Evolutionary conservation across 768 basidiomycete species (phyloP).

Genomic region (Atractiella rhizophila): DNA sequence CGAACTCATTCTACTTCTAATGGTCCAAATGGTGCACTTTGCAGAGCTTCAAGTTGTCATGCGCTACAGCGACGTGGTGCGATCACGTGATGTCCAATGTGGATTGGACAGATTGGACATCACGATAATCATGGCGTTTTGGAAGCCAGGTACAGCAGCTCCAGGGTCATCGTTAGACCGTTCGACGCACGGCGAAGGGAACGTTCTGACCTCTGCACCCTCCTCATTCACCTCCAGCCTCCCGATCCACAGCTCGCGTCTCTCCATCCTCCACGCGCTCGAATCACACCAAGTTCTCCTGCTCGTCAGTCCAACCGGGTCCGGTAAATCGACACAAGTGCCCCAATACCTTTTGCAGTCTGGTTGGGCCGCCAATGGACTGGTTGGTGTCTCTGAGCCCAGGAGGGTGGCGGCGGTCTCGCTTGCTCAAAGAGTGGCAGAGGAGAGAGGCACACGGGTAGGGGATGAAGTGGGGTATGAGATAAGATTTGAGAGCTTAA

Average conservation of each 20-base stretch:
- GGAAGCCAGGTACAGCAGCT: slow-evolving; percentile 58
- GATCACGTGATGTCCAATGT: too few relatives aligned
- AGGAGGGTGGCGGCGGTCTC: slow-evolving; percentile 83
- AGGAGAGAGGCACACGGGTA: slow-evolving; percentile 66
- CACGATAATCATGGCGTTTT: too few relatives aligned
- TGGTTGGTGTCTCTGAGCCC: slow-evolving; percentile 76
- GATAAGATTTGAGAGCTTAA: slow-evolving; percentile 85
- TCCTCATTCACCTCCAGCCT: slow-evolving; percentile 31
- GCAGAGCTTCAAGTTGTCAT: too few relatives aligned
- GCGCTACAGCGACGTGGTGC: too few relatives aligned
- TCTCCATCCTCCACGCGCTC: slow-evolving; percentile 70
- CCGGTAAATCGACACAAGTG: slow-evolving; percentile 91
- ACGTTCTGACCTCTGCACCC: slow-evolving; percentile 40
- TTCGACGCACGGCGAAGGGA: slow-evolving; percentile 47
- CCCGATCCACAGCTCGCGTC: slow-evolving; percentile 46
- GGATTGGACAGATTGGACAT: too few relatives aligned
- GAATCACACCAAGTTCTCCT: slow-evolving; percentile 57
- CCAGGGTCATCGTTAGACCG: slow-evolving; percentile 76
- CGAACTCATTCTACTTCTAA: too few relatives aligned
- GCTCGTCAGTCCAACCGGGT: slow-evolving; percentile 79
- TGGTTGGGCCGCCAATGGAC: slow-evolving; percentile 66
- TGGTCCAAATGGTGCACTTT: too few relatives aligned
- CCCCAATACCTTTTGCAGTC: slow-evolving; percentile 84
- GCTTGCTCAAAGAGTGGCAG: slow-evolving; percentile 66
- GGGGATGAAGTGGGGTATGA: slow-evolving; percentile 95